These are phyloP conservation scores for Camellia sinensis DNA, from an alignment of 148 eudicot genomes.

Conservation along the genomic window DNA sequence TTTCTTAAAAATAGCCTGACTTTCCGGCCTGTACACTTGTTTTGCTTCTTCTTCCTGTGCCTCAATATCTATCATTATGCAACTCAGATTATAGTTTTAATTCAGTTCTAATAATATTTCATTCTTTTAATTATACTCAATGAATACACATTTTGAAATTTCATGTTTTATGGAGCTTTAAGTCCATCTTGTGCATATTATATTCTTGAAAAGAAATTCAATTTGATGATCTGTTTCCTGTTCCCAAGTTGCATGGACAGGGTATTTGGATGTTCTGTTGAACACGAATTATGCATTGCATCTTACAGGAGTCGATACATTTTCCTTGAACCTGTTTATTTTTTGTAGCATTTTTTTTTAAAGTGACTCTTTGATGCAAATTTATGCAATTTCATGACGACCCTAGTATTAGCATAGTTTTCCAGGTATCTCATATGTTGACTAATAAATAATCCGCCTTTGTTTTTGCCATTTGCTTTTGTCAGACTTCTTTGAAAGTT, in stretches of 20 bases:
- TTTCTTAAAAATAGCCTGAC: neutral
- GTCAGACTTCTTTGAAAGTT: slow-evolving; percentile 17
- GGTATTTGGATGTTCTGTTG: neutral
- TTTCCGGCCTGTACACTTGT: neutral
- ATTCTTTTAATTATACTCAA: too few relatives aligned
- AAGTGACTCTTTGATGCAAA: neutral
- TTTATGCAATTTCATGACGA: neutral
- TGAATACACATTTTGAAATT: neutral
- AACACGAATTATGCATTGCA: neutral
- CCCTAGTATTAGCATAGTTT: neutral
- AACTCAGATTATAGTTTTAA: too few relatives aligned
- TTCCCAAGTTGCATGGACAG: too few relatives aligned
- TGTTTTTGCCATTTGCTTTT: neutral
- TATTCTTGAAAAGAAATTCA: neutral
- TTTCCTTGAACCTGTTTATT: neutral
- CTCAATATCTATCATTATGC: neutral
- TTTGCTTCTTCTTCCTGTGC: neutral
- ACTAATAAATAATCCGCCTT: neutral
- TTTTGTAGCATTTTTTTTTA: too few relatives aligned
- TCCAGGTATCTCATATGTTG: neutral
- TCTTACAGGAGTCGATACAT: neutral
- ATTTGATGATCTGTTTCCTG: neutral
- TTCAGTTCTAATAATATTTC: too few relatives aligned
- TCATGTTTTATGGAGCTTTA: neutral
- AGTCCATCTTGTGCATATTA: neutral